Base-by-base conservation (phyloP, 129 eudicot genomes). In the Gnaphalium uliginosum region DNA sequence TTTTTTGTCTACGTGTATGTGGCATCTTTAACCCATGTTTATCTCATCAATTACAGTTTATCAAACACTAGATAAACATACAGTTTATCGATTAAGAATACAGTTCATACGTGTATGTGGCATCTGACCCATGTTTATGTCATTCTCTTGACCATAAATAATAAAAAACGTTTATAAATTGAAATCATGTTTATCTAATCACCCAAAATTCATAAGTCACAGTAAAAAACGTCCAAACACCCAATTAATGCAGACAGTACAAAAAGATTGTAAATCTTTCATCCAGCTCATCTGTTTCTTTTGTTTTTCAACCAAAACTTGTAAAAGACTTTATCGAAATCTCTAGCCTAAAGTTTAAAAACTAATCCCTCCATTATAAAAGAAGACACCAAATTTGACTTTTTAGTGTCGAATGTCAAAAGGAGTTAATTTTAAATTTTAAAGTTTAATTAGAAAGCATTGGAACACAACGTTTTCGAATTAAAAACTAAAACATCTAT, bases 311-410 rank as follows among this genome's bases (percentile, higher is more conserved):
- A 43, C 26, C 27, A 27, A 41, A 10, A 78, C 59, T 61, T 71
- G 77, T 14, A 32, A 78, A 78, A 48, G 41, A 64, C 68, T 65
- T n/a, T 18, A 65, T 53, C 29, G 37, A 26, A 19, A 11, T 73
- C 73, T 56, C 41, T 56, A 51, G 46, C 39, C 69, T 54, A 73
- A 69, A 43, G 71, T 78, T 58, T 14, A 19, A 46, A 46, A 69
- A 59, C 21, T 6, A 59, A 50, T 59, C 71, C 60, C 35, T 69
- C 54, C 50, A 69, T 59, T 25, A 69, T 68, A 22, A 79, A 72
- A 72, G 53, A 65, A 72, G 63, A 53, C 74, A 57, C 78, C 75
- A 53, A 54, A 7, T 21, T 73, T 73, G 83, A 79, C 83, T 66
- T 74, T 79, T 64, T 73, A 2, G 21, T 26, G 70, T 19, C 74